Percentiles rank a stretch among this genome's conserved stretches.
These are phyloP conservation scores for Cyclotella baltica DNA, from an alignment of 108 stramenopile species.

Conservation along the genomic window DNA sequence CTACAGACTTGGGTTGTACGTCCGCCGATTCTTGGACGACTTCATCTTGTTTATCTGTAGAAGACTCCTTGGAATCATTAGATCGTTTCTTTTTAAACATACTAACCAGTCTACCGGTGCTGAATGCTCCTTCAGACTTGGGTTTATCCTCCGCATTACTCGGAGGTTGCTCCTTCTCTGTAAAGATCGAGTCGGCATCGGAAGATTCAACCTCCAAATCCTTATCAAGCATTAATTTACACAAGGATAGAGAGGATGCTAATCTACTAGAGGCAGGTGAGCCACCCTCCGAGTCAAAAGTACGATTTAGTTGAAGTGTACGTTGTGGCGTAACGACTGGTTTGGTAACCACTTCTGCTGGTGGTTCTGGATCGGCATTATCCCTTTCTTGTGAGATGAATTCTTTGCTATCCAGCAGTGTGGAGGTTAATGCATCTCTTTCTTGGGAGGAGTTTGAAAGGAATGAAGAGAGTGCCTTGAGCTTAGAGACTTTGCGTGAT, in stretches of 20 bases:
- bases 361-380: background rate
- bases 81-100: conserved; percentile 6
- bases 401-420: background rate
- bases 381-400: background rate
- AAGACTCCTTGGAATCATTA: background rate
- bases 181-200: background rate
- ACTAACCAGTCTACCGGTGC: background rate
- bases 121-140: conserved; percentile 4
- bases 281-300: too few relatives aligned
- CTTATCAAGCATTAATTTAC: background rate
- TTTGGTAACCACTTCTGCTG: background rate
- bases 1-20: too few relatives aligned
- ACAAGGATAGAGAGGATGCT: background rate
- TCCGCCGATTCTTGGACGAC: background rate
- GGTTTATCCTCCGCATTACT: background rate
- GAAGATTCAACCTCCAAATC: background rate
- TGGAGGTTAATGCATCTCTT: background rate
- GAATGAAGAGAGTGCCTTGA: too few relatives aligned
- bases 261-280: conserved; percentile 1
- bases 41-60: background rate
- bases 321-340: too few relatives aligned
- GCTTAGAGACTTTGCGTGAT: too few relatives aligned
- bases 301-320: too few relatives aligned
- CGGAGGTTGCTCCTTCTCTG: background rate
- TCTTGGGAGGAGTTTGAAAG: too few relatives aligned